Conservation (phyloP, 2,329 filamentous ascomycete genomes). For the Ustulina deusta region DNA sequence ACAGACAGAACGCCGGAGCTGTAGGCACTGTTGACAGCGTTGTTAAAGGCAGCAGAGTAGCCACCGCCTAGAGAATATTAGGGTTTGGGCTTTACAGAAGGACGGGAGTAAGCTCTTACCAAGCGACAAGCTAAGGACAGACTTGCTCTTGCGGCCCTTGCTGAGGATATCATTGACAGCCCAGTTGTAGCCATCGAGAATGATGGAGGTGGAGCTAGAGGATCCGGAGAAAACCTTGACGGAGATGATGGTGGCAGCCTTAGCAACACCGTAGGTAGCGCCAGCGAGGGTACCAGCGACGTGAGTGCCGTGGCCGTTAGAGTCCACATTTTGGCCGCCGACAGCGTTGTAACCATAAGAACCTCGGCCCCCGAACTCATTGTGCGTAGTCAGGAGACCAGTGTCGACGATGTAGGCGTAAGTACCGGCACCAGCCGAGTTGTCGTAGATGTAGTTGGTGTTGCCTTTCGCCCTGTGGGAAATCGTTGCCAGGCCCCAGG, state of each 20-base stretch:
- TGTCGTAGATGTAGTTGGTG: slow-evolving; percentile 58
- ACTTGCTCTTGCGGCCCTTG: slow-evolving; percentile 54
- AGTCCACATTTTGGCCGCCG: slow-evolving; percentile 51
- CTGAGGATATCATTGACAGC: slow-evolving; percentile 60
- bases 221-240: slow-evolving; percentile 59
- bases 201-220: slow-evolving; percentile 44
- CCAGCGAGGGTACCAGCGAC: slow-evolving; percentile 60
- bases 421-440: slow-evolving; percentile 54
- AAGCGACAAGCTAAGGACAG: slow-evolving; percentile 68
- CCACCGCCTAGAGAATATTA: slow-evolving; percentile 52
- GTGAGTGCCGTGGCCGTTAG: slow-evolving; percentile 61
- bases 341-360: slow-evolving; percentile 50
- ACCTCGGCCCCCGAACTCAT: slow-evolving; percentile 58
- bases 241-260: slow-evolving; percentile 55
- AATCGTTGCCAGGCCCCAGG: slow-evolving; percentile 61
- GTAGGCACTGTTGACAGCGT: slow-evolving; percentile 61
- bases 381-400: slow-evolving; percentile 61
- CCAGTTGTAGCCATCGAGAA: slow-evolving; percentile 52
- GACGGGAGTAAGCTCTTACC: slow-evolving; percentile 45
- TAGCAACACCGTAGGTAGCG: slow-evolving; percentile 59
- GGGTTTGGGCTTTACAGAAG: background rate
- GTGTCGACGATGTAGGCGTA: slow-evolving; percentile 68
- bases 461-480: slow-evolving; percentile 54
- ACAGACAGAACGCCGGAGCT: slow-evolving; percentile 63
- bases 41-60: slow-evolving; percentile 62